A percentile compares a stretch with the other conserved stretches of the same genome.
Evolutionary conservation across 2,329 filamentous ascomycete species (phyloP).

Genomic region (Tetracladium maxilliforme): DNA sequence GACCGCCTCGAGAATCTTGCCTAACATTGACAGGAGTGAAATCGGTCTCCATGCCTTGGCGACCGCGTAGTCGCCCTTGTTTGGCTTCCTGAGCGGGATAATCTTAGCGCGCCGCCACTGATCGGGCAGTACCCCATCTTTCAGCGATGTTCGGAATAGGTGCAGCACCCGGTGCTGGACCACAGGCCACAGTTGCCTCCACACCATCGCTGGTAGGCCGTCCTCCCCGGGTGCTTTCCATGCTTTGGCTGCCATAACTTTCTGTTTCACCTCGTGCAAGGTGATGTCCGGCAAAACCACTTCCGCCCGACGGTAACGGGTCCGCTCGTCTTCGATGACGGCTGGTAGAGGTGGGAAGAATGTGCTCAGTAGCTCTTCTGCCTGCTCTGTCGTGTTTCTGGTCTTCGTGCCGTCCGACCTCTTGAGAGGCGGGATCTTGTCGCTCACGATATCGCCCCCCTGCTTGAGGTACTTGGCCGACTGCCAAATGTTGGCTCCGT

Average conservation of each 20-base stretch:
- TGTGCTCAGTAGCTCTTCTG: conserved; percentile 3
- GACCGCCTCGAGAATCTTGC: conserved; percentile 14
- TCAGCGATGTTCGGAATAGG: conserved; percentile 8
- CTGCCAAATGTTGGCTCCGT: conserved; percentile 14
- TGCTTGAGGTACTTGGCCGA: conserved; percentile 13
- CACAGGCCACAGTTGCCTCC: conserved; percentile 10
- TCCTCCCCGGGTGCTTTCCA: conserved; percentile 3
- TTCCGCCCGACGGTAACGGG: background rate
- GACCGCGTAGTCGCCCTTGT: conserved; percentile 11
- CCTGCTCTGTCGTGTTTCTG: conserved; percentile 5
- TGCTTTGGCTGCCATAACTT: conserved; percentile 1
- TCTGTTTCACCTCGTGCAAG: conserved; percentile 2
- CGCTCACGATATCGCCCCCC: conserved; percentile 8
- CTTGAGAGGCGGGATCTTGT: conserved; percentile 10
- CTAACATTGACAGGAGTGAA: conserved; percentile 11
- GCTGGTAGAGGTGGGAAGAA: conserved; percentile 6
- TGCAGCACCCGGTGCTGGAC: conserved; percentile 8
- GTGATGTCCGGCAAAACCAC: conserved; percentile 1
- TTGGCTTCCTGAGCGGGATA: conserved; percentile 13
- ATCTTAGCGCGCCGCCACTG: conserved; percentile 12
- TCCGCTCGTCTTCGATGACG: conserved; percentile 4
- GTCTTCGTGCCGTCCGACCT: conserved; percentile 7
- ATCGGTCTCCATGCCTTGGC: conserved; percentile 13
- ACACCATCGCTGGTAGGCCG: conserved; percentile 8
- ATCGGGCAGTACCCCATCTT: conserved; percentile 6